phyloP scores from a whole-genome alignment of 208 protist species.

The Herpetomonas tarakana region DNA sequence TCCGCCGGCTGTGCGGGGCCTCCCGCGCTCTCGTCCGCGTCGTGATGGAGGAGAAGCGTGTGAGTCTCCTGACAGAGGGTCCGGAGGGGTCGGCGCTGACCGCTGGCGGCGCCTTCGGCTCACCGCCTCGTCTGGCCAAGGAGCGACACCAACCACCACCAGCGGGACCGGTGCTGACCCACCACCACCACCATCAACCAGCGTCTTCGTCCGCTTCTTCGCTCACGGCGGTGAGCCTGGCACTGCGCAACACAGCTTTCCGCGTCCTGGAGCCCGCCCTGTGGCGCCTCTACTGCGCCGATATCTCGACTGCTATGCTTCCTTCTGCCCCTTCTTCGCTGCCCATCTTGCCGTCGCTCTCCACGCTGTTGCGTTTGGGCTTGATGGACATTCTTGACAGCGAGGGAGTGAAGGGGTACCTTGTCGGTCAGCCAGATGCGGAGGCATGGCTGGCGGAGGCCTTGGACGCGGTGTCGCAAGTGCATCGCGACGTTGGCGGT shows the following conservation, averaged over 20 bases:
- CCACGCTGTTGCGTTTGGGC: conserved; percentile 1
- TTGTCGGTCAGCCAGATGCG: too few species aligned
- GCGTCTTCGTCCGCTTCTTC: background rate
- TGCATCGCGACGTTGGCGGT: conserved; percentile 22
- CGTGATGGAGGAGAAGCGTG: conserved; percentile 76
- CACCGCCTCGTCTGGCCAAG: conserved; percentile 3
- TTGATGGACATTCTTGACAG: background rate
- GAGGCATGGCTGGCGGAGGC: conserved; percentile 13
- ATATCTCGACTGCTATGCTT: too few species aligned
- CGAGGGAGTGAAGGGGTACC: too few species aligned
- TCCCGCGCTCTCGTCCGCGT: conserved; percentile 63
- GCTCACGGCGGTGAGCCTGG: conserved; percentile 11
- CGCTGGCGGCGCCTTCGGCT: conserved; percentile 31
- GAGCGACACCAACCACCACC: background rate
- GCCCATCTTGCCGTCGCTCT: too few species aligned
- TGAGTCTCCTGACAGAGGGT: conserved; percentile 52
- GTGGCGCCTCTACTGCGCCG: conserved; percentile 41
- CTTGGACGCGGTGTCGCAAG: conserved; percentile 6
- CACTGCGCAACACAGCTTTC: conserved; percentile 66
- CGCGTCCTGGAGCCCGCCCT: conserved; percentile 78
- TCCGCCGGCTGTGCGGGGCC: conserved; percentile 48
- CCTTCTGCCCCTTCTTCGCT: too few species aligned
- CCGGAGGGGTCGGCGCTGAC: conserved; percentile 63
- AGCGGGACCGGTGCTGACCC: background rate
- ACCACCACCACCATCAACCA: background rate